Conservation (phyloP, 805 yeast genomes). For the Clavispora carvajalis region DNA sequence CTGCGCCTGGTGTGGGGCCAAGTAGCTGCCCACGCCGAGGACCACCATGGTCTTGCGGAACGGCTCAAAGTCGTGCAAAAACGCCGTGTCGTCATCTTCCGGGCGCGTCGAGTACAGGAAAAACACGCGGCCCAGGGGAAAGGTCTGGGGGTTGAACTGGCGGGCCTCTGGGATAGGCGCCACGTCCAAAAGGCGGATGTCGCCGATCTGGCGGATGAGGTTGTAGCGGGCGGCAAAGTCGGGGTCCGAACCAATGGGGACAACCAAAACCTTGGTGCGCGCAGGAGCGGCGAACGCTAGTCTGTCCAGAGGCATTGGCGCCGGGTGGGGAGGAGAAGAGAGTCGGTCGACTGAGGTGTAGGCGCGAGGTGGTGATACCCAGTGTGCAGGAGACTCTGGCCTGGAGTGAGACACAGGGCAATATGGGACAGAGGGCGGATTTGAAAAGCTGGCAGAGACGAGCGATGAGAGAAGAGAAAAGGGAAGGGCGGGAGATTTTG, state of each 20-base stretch:
- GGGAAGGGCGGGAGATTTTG: too few relatives aligned
- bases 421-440: too few relatives aligned
- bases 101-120: slow-evolving; percentile 48
- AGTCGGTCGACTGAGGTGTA: slow-evolving; percentile 1
- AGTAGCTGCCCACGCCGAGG: slow-evolving; percentile 38
- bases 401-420: too few relatives aligned
- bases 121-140: slow-evolving; percentile 70
- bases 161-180: slow-evolving; percentile 48
- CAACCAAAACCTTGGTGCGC: slow-evolving; percentile 57
- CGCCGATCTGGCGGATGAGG: slow-evolving; percentile 45
- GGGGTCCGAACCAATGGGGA: slow-evolving; percentile 56
- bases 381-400: too few relatives aligned
- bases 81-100: slow-evolving; percentile 53
- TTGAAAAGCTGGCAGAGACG: too few relatives aligned
- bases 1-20: slow-evolving; percentile 4
- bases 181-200: slow-evolving; percentile 71
- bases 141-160: slow-evolving; percentile 77
- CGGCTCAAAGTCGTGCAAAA: slow-evolving; percentile 86
- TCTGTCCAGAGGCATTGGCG: slow-evolving; percentile 10
- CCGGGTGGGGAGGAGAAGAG: background rate
- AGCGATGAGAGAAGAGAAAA: too few relatives aligned
- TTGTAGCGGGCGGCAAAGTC: slow-evolving; percentile 41
- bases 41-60: slow-evolving; percentile 71
- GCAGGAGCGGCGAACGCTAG: slow-evolving; percentile 60
- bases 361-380: background rate